phyloP scores from a whole-genome alignment of 208 protist genomes.

The Leptomonas seymouri region DNA sequence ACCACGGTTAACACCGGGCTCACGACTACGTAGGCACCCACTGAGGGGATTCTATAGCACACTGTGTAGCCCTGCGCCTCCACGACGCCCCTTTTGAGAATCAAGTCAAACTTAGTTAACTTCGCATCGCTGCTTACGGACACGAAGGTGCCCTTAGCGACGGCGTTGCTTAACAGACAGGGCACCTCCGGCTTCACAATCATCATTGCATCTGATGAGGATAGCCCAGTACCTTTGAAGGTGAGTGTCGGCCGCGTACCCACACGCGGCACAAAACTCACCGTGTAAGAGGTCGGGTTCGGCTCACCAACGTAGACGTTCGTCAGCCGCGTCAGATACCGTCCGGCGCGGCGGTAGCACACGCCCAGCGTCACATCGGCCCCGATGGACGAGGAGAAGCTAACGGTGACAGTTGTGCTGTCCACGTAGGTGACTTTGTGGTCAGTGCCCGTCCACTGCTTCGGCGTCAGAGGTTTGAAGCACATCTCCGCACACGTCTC shows the following conservation, averaged over 20 bases:
- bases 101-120: slow-evolving; percentile 46
- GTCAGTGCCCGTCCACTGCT: slow-evolving; percentile 35
- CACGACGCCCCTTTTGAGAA: slow-evolving; percentile 38
- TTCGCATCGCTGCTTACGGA: slow-evolving; percentile 30
- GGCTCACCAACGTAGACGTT: slow-evolving; percentile 54
- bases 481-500: slow-evolving; percentile 80
- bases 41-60: slow-evolving; percentile 68
- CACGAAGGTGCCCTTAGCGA: slow-evolving; percentile 47
- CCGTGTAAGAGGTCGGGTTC: slow-evolving; percentile 74
- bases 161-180: slow-evolving; percentile 56
- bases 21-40: slow-evolving; percentile 65
- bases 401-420: slow-evolving; percentile 45
- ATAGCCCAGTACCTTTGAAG: slow-evolving; percentile 68
- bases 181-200: slow-evolving; percentile 47
- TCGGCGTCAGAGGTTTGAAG: slow-evolving; percentile 50
- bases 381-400: slow-evolving; percentile 45
- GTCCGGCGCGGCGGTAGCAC: slow-evolving; percentile 77
- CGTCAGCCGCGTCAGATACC: slow-evolving; percentile 57
- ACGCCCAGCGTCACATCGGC: slow-evolving; percentile 54
- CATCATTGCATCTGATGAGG: slow-evolving; percentile 58
- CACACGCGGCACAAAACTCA: slow-evolving; percentile 74
- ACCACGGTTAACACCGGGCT: slow-evolving; percentile 45
- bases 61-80: slow-evolving; percentile 59
- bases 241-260: slow-evolving; percentile 77
- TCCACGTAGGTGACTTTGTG: slow-evolving; percentile 53